A percentile compares a stretch with the other conserved stretches of the same genome.
Conservation (phyloP, 225 moss, liverwort and hornwort genomes). For the Asterella californica region DNA sequence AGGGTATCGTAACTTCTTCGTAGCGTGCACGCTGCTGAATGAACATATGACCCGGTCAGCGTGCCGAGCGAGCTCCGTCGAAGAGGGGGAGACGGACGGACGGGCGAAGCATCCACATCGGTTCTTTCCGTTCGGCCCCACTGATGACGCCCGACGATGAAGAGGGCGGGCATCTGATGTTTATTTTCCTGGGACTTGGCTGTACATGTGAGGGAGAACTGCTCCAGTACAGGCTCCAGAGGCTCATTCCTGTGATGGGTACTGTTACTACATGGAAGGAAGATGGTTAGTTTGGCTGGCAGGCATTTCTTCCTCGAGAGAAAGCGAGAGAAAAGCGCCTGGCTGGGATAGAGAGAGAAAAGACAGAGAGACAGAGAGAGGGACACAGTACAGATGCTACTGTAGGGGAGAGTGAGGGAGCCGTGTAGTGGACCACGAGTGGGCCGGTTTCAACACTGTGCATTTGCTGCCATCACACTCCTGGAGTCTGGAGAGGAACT, state of each 20-base stretch:
- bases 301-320: neutral
- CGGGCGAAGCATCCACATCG: neutral
- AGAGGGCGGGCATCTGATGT: neutral
- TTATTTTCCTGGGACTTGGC: neutral
- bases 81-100: neutral
- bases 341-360: neutral
- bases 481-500: neutral
- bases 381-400: neutral
- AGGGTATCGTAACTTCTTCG: conserved; percentile 15
- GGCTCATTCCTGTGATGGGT: neutral
- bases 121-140: neutral
- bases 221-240: neutral
- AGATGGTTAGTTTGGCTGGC: conserved; percentile 10
- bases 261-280: neutral
- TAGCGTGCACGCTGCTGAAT: conserved; percentile 9
- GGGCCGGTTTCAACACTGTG: neutral
- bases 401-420: neutral
- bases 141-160: too few species aligned
- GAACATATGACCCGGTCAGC: conserved; percentile 5
- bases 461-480: neutral
- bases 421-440: conserved; percentile 6
- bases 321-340: neutral
- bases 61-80: neutral
- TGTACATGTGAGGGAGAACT: neutral
- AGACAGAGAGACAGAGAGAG: neutral